Evolutionary conservation across 306 rosid genomes (phyloP), one percentile per base, ranked within the genome.

Genomic region (Cucurbita moschata): DNA sequence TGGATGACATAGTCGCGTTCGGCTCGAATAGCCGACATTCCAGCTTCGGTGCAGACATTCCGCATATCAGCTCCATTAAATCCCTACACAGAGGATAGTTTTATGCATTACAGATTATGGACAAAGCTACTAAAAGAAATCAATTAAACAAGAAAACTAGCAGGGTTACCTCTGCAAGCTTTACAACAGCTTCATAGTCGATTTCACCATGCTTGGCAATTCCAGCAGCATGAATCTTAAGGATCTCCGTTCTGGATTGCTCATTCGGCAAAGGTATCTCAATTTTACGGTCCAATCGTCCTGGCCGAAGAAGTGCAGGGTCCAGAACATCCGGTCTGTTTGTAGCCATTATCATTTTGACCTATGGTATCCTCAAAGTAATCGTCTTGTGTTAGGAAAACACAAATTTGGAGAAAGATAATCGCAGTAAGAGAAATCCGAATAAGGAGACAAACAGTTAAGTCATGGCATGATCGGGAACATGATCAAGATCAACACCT

Each of bases 321-420:
- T 93, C 98, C 72, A 93, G 88, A 61, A 90, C 94, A 86, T 93
- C 98, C 35, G 96, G 98, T 57, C 97, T 81, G 71, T 93, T 93
- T 35, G 98, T 93, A 15, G 98, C 98, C 97, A 91, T 95, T 72
- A 95, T 95, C 90, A 95, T 91, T 89, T 91, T 95, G 44, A 95
- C 97, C 99, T 94, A 75, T 46, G 70, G 72, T 35, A 75, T n/a
- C 76, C 46, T 7, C 61, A 71, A 56, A 26, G 47, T 21, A 49
- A 3, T 42, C 50, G 35, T 71, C 19, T 79, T 47, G 49, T 67
- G 39, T 59, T 40, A 62, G 64, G 18, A 72, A 56, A 53, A 73
- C 69, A 77, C 8, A 21, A 56, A 44, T 7, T 1, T 10, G 1
- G 55, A 44, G 21, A 10, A 46, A 67, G 12, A 30, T 10, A 10